Base-by-base conservation (phyloP, 163 green algal species). In the Coccomyxa subellipsoidea region DNA sequence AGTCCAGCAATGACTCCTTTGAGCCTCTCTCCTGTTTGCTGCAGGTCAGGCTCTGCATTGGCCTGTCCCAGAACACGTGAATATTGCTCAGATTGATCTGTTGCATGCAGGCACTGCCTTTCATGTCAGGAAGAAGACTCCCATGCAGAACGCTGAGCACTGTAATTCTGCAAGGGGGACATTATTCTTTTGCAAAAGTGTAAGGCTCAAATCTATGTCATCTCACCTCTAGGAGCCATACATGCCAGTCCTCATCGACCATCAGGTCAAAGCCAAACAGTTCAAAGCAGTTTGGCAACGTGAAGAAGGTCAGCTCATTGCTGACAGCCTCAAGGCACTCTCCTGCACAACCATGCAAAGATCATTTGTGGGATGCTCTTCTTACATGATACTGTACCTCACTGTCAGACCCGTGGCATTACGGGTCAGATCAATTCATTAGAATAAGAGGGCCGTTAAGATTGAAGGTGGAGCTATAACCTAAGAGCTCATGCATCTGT, bases 251-350 rank as follows among this genome's bases (percentile, higher is more conserved):
- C 36, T 79, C 81, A 59, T 91, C 87, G 38, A 91, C 47, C 81
- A 91, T 69, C 7, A 91, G 77, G 77, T 91, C 87, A 80, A 91
- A 91, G 38, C 87, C 87, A 81, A 90, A 91, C 10, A 91, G 85
- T 78, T 91, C 87, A 54, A 88, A 91, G 85, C 83, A 88, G 79
- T 85, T 87, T 47, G 87, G 85, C 69, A 91, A 54, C 25, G 87
- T 79, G 81, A 89, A 88, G 80, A 90, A 91, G 0, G 77, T 85
- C 59, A 91, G 77, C 80, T 91, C 87, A 18, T 32, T 35, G 23
- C 70, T 85, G 18, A 91, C 82, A 31, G 87, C 87, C 54, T 90
- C 83, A 39, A 90, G 69, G 69, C 82, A 88, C 69, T 88, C 84
- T 1, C 84, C 83, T 86, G 83, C 72, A 59, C 18, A 36, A n/a